Base-by-base conservation (phyloP, 2,329 filamentous ascomycete species). In the Alternaria atra region DNA sequence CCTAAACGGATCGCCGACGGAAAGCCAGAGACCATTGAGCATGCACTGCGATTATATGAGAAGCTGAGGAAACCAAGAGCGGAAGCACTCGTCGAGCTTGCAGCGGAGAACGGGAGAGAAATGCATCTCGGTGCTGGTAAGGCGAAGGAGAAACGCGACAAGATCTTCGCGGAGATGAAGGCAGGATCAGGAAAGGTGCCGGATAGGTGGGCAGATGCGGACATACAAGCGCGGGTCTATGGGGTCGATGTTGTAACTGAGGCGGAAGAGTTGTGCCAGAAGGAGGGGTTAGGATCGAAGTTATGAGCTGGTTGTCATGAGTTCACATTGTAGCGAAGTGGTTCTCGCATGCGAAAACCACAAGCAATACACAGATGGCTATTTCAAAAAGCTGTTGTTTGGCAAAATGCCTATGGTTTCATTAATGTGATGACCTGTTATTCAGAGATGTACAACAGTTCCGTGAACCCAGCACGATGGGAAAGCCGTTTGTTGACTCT, bases 131-230 rank as follows among this genome's bases (percentile, higher is more conserved):
- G 86, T 2, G 83, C 85, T 5, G 86, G 86, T 5, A 84, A 82
- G 37, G 86, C 85, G 7, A 87, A 88, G 77, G 84, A 86, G 67
- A 84, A 87, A 73, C 77, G 86, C 5, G 86, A 89, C 65, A 83
- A 80, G 72, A 79, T 83, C 52, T 88, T 88, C 55, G 84, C 78
- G 2, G 81, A 79, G 10, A 60, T 84, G 58, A 83, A 81, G 71
- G 68, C 73, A 9, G 79, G 79, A 0, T 77, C 75, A 6, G 81
- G 80, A 1, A 77, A 77, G 30, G 81, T 84, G 50, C 83, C 83
- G 8, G 83, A 85, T 62, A 83, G 82, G 69, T 85, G 83, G 83
- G 83, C 83, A 8, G 83, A 85, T 76, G 81, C 80, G 5, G 82
- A 84, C 71, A 79, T 84, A 30, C 83, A 85, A 68, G 79, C 75